Conservation (phyloP, 2,329 filamentous ascomycete species). For the Fusarium sp. region DNA sequence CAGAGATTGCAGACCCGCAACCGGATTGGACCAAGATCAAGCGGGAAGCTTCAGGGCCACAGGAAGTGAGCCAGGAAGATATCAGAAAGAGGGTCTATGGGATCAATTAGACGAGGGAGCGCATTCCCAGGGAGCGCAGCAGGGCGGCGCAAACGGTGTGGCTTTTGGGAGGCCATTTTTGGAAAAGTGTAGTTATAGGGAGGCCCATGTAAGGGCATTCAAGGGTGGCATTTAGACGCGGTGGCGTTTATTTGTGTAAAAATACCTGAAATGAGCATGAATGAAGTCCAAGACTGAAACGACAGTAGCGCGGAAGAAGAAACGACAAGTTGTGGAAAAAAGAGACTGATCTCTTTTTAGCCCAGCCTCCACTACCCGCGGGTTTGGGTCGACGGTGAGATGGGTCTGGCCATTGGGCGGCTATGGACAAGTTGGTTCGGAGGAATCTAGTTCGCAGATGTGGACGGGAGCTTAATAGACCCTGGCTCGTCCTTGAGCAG, state of each 20-base stretch:
- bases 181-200: constrained; percentile 12
- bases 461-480: constrained; percentile 24
- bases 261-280: constrained; percentile 21
- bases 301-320: constrained; percentile 19
- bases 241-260: constrained; percentile 36
- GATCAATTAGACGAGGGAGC: constrained; percentile 6
- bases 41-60: constrained; percentile 8
- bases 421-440: constrained; percentile 22
- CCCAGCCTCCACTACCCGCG: constrained; percentile 24
- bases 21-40: constrained; percentile 11
- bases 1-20: constrained; percentile 18
- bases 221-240: constrained; percentile 36
- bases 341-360: not conserved
- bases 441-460: constrained; percentile 22
- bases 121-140: not conserved
- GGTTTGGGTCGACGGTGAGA: constrained; percentile 11
- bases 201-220: constrained; percentile 11
- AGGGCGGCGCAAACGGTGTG: constrained; percentile 3
- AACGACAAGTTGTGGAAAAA: constrained; percentile 19
- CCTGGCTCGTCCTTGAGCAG: too few species aligned
- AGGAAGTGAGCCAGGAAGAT: constrained; percentile 10
- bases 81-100: constrained; percentile 12
- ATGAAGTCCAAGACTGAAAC: constrained; percentile 5
- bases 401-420: constrained; percentile 23
- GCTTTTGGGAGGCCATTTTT: constrained; percentile 10